Base-by-base conservation (phyloP, 1,284 basidiomycete genomes). In the Ustilago lituana region DNA sequence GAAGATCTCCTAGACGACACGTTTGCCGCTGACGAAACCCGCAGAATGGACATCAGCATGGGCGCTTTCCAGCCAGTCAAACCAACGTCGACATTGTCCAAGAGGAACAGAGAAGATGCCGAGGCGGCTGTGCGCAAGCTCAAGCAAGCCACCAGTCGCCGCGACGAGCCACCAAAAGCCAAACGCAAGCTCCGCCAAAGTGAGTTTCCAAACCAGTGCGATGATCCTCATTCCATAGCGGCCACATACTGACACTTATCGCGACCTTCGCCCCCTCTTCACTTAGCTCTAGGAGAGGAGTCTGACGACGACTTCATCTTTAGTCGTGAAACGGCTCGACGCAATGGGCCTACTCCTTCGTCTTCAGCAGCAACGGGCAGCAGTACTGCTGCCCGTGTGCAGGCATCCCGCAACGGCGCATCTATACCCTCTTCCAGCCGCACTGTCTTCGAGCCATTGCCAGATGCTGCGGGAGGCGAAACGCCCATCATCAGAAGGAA, bases 241-340 rank as follows among this genome's bases (percentile, higher is more conserved):
- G 14, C 26, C 17, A 20, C 43, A 37, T 31, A 56, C 32, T 31
- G 23, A n/a, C n/a, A n/a, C n/a, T n/a, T n/a, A n/a, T n/a, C n/a
- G n/a, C n/a, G n/a, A 32, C 35, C 23, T 37, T 22, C 7, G 8
- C 23, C 22, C 32, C 5, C 24, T 14, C 27, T 31, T 27, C n/a
- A n/a, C n/a, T n/a, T n/a, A n/a, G n/a, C 65, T 15, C 47, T 69
- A 3, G 54, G 53, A 4, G 67, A 70, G 11, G 67, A 64, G 17
- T 58, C 67, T 3, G 62, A 59, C n/a, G 71, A 63, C 27, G 71
- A 66, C 47, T 74, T 74, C 38, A 32, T 74, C 52, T 74, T 74
- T 31, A 70, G 51, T 26, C 62, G 67, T 31, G 71, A 63, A 29
- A 46, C 66, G 12, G 38, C 32, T 23, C 45, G 46, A 19, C 43